Evolutionary conservation across 805 yeast species (phyloP), one percentile per base, ranked within the genome.

Genomic region (Pichia phayaonensis): DNA sequence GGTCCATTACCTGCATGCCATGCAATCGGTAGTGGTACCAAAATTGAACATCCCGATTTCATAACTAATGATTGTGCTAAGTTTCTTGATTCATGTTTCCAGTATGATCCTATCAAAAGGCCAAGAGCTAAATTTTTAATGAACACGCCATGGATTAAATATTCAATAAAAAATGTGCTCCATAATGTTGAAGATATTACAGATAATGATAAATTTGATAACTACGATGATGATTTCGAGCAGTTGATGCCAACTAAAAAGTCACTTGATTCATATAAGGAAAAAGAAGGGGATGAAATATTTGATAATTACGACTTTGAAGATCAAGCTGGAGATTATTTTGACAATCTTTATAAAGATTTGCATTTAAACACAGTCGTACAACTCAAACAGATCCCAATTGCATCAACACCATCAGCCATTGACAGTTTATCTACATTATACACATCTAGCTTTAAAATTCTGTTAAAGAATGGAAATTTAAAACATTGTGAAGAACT

Each of bases 1-100:
- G 81, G 81, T 51, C 84, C 85, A 11, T 81, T 86, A 81, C 84
- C 88, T 1, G 88, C 94, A 0, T 71, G 88, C 51, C 95, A 85
- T 68, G 90, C 94, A 0, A 84, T 88, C 47, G 95, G 88, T 0
- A 79, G 84, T 7, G 88, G 86, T 47, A 84, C 80, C 18, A 74
- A 75, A 49, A 89, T 92, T 2, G 82, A 84, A 0, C 66, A 86
- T 21, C 95, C 95, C 0, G 66, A 71, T 3, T 44, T 54, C 4
- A 48, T 58, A 10, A 55, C 61, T 1, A 44, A 34, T 12, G 54
- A 55, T 23, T 59, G 65, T 45, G 49, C 46, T 27, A 71, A 72
- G 40, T 87, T 84, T 55, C 83, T 88, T 55, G 65, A 86, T 13
- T 57, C 73, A 46, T 79, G 77, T 54, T 88, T 96, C 61, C 84